Evolutionary conservation across 345 rosid species (phyloP).

Genomic region (Syzygium oleosum): DNA sequence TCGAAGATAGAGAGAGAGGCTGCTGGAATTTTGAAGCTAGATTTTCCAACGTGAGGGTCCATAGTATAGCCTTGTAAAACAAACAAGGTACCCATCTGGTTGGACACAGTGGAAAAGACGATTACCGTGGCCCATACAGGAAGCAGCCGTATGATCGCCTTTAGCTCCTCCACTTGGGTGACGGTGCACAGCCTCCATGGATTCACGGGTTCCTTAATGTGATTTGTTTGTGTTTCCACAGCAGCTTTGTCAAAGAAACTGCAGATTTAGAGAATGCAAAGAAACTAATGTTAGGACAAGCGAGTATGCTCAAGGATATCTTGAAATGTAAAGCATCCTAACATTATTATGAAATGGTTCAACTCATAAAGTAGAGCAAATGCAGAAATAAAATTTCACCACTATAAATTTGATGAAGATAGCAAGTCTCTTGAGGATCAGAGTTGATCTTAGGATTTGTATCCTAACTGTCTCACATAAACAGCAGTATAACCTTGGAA

Average conservation of each 20-base stretch:
- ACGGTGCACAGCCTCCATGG: conserved; percentile 36
- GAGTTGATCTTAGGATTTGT: neutral
- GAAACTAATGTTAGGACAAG: neutral
- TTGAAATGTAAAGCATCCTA: neutral
- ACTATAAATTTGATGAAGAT: neutral
- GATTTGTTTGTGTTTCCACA: conserved; percentile 12
- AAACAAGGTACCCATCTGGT: conserved; percentile 26
- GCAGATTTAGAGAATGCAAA: neutral
- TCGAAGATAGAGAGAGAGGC: conserved; percentile 26
- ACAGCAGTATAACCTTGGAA: neutral
- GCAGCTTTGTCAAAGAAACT: conserved; percentile 38
- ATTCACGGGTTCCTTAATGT: conserved; percentile 3
- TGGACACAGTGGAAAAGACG: conserved; percentile 22
- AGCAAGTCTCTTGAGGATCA: neutral
- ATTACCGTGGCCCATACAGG: conserved; percentile 29
- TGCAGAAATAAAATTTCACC: neutral
- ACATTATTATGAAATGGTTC: neutral
- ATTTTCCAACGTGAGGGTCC: conserved; percentile 13
- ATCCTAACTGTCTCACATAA: neutral
- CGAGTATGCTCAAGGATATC: neutral
- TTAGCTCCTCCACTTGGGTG: conserved; percentile 38
- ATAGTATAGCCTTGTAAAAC: conserved; percentile 27
- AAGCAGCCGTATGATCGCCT: conserved; percentile 23
- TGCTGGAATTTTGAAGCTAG: conserved; percentile 19
- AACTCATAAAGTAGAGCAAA: neutral